Evolutionary conservation across 345 rosid species (phyloP).

Genomic region (Murraya paniculata): DNA sequence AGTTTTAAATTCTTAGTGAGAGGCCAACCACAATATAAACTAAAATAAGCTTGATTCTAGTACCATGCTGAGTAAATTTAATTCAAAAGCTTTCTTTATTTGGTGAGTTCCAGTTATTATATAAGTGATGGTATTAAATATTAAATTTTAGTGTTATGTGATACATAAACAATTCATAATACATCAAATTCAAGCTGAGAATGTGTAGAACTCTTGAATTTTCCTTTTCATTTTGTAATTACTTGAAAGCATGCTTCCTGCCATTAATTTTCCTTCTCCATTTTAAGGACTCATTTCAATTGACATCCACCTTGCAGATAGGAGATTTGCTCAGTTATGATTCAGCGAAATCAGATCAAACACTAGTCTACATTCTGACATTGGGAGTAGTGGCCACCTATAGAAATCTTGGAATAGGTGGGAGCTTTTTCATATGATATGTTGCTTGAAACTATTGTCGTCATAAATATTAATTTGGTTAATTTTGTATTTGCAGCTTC

Average conservation of each 20-base stretch:
- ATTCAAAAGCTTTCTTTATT: background rate
- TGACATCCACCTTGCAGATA: constrained; percentile 52
- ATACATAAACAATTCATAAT: background rate
- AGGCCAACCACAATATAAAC: background rate
- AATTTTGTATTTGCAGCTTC: constrained; percentile 52
- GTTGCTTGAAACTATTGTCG: constrained; percentile 3
- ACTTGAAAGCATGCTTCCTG: background rate
- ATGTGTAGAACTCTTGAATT: background rate
- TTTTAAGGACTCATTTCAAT: background rate
- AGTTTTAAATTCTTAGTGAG: background rate
- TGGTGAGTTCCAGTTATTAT: background rate
- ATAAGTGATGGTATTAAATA: background rate
- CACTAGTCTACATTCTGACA: constrained; percentile 78
- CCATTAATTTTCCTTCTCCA: background rate
- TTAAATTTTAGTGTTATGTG: background rate
- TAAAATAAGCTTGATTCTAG: background rate
- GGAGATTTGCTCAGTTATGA: constrained; percentile 74
- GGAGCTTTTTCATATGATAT: constrained; percentile 1
- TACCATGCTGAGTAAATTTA: background rate
- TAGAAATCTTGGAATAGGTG: constrained; percentile 88
- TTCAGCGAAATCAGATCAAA: constrained; percentile 66
- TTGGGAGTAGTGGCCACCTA: constrained; percentile 84
- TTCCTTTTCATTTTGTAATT: background rate
- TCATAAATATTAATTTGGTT: constrained; percentile 11
- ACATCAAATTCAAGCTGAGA: background rate